phyloP scores from a whole-genome alignment of 164 flowering plant species.

The Vitis rotundifolia region DNA sequence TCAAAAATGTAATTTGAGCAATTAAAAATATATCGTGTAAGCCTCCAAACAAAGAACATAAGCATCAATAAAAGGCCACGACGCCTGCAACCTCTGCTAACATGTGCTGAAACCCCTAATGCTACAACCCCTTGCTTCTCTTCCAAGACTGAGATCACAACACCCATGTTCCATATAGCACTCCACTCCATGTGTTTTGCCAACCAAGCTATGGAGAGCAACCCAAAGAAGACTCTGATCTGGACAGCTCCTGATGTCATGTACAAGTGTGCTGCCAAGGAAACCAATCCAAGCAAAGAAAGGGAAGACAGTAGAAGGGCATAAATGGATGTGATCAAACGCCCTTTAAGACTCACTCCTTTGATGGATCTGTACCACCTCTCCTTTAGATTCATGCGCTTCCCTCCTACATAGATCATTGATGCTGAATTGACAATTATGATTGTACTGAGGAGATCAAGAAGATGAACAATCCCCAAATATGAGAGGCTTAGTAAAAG shows the following conservation, averaged over 20 bases:
- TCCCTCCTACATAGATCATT: not conserved
- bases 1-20: no score
- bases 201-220: not conserved
- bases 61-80: conserved; percentile 4
- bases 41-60: not conserved
- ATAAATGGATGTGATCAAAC: not conserved
- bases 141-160: conserved; percentile 18
- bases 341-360: not conserved
- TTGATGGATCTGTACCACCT: not conserved
- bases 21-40: not conserved
- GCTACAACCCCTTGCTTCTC: conserved; percentile 7
- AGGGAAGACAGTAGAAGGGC: not conserved
- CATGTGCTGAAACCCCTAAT: conserved; percentile 4
- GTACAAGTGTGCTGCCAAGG: not conserved
- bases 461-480: not conserved
- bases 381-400: not conserved
- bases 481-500: not conserved
- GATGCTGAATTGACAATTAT: not conserved
- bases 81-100: conserved; percentile 8
- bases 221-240: not conserved
- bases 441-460: not conserved
- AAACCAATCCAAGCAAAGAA: not conserved
- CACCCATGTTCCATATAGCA: conserved; percentile 22
- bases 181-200: not conserved
- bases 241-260: not conserved